These are phyloP conservation scores for Trichoderma semiorbis DNA, from an alignment of 2,329 filamentous ascomycete species.

Conservation along the genomic window DNA sequence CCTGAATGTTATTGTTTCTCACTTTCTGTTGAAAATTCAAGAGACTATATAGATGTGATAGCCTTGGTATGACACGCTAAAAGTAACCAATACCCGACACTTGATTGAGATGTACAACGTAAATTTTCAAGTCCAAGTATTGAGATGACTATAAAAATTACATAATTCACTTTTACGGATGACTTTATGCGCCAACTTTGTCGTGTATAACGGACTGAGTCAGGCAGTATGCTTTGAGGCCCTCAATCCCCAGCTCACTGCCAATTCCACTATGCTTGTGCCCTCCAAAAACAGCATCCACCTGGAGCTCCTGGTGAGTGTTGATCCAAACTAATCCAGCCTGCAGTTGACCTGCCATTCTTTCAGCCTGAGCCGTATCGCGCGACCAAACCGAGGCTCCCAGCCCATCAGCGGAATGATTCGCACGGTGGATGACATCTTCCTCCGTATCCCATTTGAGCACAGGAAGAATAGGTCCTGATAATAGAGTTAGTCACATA, in stretches of 20 bases:
- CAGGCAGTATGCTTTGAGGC: neutral
- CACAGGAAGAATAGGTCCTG: slow-evolving; percentile 29
- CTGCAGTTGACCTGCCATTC: slow-evolving; percentile 49
- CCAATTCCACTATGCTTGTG: slow-evolving; percentile 62
- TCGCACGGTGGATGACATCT: slow-evolving; percentile 33
- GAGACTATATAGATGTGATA: neutral
- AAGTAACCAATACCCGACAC: neutral
- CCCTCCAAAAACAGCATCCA: slow-evolving; percentile 60
- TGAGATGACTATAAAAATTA: neutral
- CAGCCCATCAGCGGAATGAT: slow-evolving; percentile 51
- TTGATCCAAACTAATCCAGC: slow-evolving; percentile 48
- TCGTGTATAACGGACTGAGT: neutral
- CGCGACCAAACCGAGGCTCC: slow-evolving; percentile 56
- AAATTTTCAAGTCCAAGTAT: neutral
- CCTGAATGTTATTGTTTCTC: neutral
- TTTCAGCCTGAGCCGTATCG: slow-evolving; percentile 43
- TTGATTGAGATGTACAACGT: no score
- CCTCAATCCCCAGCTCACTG: neutral
- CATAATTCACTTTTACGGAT: neutral
- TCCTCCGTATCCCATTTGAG: slow-evolving; percentile 30
- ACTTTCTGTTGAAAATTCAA: neutral
- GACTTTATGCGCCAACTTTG: neutral
- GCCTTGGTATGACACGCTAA: neutral
- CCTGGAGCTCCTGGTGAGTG: slow-evolving; percentile 51
- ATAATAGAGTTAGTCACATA: neutral